Evolutionary conservation across 2,329 filamentous ascomycete species (phyloP).

Genomic region (Curvularia sp.): DNA sequence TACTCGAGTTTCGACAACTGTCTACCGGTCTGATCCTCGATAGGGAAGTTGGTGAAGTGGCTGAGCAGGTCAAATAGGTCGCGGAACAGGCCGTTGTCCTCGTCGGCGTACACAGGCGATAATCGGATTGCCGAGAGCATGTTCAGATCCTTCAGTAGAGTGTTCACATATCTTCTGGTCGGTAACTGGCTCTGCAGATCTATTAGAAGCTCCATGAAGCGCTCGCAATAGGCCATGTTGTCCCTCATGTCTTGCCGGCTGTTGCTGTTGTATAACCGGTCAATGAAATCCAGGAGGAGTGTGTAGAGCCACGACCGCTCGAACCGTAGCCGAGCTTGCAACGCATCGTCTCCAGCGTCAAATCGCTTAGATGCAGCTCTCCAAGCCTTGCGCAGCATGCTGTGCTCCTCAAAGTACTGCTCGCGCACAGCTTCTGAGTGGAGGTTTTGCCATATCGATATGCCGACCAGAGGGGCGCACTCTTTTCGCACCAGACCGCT

Average conservation of each 20-base stretch:
- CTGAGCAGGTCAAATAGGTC: slow-evolving; percentile 81
- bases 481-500: slow-evolving; percentile 89
- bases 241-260: slow-evolving; percentile 56
- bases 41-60: slow-evolving; percentile 87
- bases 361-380: slow-evolving; percentile 84
- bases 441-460: slow-evolving; percentile 94
- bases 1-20: slow-evolving; percentile 75
- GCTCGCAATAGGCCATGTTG: slow-evolving; percentile 82
- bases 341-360: slow-evolving; percentile 80
- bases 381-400: slow-evolving; percentile 88
- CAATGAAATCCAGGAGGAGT: slow-evolving; percentile 81
- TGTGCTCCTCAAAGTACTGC: slow-evolving; percentile 71
- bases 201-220: slow-evolving; percentile 88
- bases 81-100: slow-evolving; percentile 76
- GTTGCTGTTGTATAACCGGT: slow-evolving; percentile 66
- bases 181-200: slow-evolving; percentile 93
- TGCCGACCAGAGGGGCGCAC: slow-evolving; percentile 92
- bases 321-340: slow-evolving; percentile 82
- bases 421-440: slow-evolving; percentile 79
- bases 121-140: slow-evolving; percentile 77
- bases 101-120: slow-evolving; percentile 78
- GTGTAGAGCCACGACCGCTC: slow-evolving; percentile 94
- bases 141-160: slow-evolving; percentile 84
- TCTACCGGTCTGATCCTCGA: slow-evolving; percentile 87
- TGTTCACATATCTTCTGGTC: slow-evolving; percentile 91